Evolutionary conservation across 306 rosid genomes (phyloP).

Genomic region (Styphnolobium japonicum): DNA sequence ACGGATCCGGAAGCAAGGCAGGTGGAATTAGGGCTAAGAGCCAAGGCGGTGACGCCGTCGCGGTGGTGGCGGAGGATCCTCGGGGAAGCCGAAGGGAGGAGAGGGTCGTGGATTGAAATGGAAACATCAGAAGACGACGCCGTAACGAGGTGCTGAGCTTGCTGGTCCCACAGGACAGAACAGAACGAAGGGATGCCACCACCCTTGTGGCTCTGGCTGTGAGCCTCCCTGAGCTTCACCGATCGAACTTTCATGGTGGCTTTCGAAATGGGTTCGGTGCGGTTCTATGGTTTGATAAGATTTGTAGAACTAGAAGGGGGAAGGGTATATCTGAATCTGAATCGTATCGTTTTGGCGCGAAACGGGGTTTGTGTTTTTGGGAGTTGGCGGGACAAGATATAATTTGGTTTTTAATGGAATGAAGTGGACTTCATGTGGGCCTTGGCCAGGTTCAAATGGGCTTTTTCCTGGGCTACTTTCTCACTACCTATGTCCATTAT

Average conservation of each 20-base stretch:
- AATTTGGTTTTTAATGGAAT: no score
- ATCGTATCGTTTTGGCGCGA: constrained; percentile 24
- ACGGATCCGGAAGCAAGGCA: constrained; percentile 95
- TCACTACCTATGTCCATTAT: no score
- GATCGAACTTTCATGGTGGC: constrained; percentile 73
- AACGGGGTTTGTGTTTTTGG: constrained; percentile 11
- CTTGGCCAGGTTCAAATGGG: no score
- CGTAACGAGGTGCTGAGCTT: constrained; percentile 65
- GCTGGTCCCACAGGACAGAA: constrained; percentile 88
- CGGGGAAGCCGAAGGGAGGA: constrained; percentile 60
- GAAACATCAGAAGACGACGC: constrained; percentile 70
- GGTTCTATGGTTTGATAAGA: no score
- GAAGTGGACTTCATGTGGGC: no score
- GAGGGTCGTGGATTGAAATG: constrained; percentile 72
- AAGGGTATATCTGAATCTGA: background rate
- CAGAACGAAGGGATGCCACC: constrained; percentile 71
- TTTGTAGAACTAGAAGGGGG: no score
- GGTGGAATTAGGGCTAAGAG: constrained; percentile 90
- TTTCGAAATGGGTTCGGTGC: background rate
- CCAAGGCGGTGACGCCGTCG: constrained; percentile 86
- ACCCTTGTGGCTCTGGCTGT: constrained; percentile 69
- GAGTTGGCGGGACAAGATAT: constrained; percentile 42
- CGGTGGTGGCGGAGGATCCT: constrained; percentile 85
- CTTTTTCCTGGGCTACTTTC: no score
- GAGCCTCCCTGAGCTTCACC: constrained; percentile 88